Evolutionary conservation across 495 filamentous ascomycete species (phyloP).

Genomic region (Stereocaulon alpinum): DNA sequence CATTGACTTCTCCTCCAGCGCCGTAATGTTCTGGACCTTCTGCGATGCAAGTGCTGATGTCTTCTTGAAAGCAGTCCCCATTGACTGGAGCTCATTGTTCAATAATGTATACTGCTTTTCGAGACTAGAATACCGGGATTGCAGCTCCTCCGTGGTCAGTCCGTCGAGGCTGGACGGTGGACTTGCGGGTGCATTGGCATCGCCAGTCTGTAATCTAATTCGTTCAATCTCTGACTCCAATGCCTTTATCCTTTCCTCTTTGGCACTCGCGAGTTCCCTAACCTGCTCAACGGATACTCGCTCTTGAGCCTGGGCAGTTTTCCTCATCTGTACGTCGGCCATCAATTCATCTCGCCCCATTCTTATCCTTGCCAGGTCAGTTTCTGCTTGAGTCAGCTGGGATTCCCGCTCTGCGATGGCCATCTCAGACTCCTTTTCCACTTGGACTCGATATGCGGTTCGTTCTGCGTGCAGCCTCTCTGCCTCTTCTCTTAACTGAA

Average conservation of each 20-base stretch:
- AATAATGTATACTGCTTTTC: slow-evolving; percentile 73
- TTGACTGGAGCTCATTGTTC: slow-evolving; percentile 72
- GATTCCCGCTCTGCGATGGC: slow-evolving; percentile 65
- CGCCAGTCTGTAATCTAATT: slow-evolving; percentile 41
- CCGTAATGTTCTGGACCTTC: slow-evolving; percentile 66
- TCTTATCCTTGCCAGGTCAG: slow-evolving; percentile 75
- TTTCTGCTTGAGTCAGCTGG: slow-evolving; percentile 69
- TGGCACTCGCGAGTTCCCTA: slow-evolving; percentile 66
- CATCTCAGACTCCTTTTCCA: slow-evolving; percentile 67
- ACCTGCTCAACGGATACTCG: slow-evolving; percentile 54
- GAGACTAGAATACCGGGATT: slow-evolving; percentile 57
- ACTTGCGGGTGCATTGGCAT: slow-evolving; percentile 31
- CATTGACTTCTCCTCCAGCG: slow-evolving; percentile 67
- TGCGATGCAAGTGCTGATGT: slow-evolving; percentile 71
- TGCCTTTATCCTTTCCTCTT: slow-evolving; percentile 62
- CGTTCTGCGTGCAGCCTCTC: slow-evolving; percentile 77
- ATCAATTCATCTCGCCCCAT: slow-evolving; percentile 70
- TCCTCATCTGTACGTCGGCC: slow-evolving; percentile 72
- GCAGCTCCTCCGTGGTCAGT: slow-evolving; percentile 56
- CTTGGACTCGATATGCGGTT: slow-evolving; percentile 63
- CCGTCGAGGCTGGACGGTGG: slow-evolving; percentile 38
- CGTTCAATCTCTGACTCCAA: slow-evolving; percentile 75
- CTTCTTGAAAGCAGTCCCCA: slow-evolving; percentile 81
- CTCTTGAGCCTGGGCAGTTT: slow-evolving; percentile 67
- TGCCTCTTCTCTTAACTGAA: slow-evolving; percentile 72